Evolutionary conservation across 805 yeast genomes (phyloP), one percentile per base, ranked within the genome.

Genomic region (Yarrowia sp.): DNA sequence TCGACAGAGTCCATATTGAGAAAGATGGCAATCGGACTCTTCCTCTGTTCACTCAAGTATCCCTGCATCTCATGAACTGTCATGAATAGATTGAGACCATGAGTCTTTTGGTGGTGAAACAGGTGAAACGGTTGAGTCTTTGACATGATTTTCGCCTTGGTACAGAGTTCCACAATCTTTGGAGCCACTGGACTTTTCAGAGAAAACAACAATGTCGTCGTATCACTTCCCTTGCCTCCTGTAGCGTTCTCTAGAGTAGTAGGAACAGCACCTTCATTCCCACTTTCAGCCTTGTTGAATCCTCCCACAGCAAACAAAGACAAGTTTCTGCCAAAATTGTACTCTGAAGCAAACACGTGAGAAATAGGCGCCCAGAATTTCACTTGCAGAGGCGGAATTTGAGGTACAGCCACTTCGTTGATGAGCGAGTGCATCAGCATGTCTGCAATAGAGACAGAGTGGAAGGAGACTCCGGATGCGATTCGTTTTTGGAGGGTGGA

Each of bases 111-210:
- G 32, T 61, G 55, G 39, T 82, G 84, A 79, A 93, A 93, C 36
- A 93, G 76, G 76, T 92, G 97, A 76, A 92, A 91, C 3, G 97
- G 92, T 55, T 91, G 88, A 1, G 86, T 83, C 71, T 93, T 92
- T 72, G 85, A 85, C 64, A 92, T 78, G 18, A 90, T 82, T 67
- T 84, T 85, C 0, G 96, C 88, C 73, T 89, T 87, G 66, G 86
- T 84, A 6, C 87, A 72, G 41, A 86, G 76, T 61, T 84, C 85
- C 38, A 87, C 80, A 42, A 88, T 79, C 62, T 80, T 80, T 28
- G 73, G 65, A 3, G 79, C 76, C 10, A 28, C 13, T 2, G 51
- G 31, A 6, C 8, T 17, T n/a, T 32, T 43, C n/a, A 58, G 43
- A 0, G 41, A 13, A 22, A 58, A 58, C 9, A 58, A 28, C 8